phyloP scores from a whole-genome alignment of 164 flowering plant species.

The Akebia trifoliata region DNA sequence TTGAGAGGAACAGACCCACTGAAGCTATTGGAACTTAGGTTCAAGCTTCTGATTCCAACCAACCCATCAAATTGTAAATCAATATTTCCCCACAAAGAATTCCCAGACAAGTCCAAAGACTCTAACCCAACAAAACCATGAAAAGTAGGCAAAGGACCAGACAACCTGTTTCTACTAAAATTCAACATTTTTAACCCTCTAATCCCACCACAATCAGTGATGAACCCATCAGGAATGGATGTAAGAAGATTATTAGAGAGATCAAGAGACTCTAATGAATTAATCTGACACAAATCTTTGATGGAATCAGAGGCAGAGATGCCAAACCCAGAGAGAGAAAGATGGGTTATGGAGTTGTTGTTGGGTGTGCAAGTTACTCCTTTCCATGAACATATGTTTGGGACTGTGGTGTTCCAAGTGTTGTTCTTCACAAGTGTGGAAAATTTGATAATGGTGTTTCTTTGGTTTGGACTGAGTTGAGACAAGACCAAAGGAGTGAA shows the following conservation, averaged over 20 bases:
- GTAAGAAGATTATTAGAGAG: constrained; percentile 42
- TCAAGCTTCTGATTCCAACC: constrained; percentile 33
- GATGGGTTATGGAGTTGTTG: constrained; percentile 22
- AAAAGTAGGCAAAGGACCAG: constrained; percentile 41
- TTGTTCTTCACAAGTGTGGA: constrained; percentile 16
- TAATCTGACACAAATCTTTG: constrained; percentile 37
- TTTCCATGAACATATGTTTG: constrained; percentile 54
- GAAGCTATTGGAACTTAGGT: constrained; percentile 33
- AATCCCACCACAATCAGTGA: constrained; percentile 37
- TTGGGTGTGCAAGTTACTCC: constrained; percentile 37
- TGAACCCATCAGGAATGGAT: constrained; percentile 42
- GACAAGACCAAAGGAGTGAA: constrained; percentile 22
- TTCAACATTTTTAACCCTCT: constrained; percentile 39
- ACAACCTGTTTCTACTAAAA: constrained; percentile 42
- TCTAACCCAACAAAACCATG: constrained; percentile 40
- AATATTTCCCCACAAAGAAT: constrained; percentile 40
- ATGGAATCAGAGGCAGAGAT: constrained; percentile 35
- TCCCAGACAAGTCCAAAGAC: constrained; percentile 50
- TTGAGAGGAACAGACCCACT: constrained; percentile 34
- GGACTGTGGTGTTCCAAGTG: constrained; percentile 9
- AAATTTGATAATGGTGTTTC: constrained; percentile 30
- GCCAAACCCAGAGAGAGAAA: constrained; percentile 33
- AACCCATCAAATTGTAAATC: constrained; percentile 39
- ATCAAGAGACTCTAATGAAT: constrained; percentile 42
- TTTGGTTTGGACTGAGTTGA: constrained; percentile 32